These are phyloP conservation scores for Beauveria brongniartii DNA, from an alignment of 2,329 filamentous ascomycete genomes.

Conservation along the genomic window DNA sequence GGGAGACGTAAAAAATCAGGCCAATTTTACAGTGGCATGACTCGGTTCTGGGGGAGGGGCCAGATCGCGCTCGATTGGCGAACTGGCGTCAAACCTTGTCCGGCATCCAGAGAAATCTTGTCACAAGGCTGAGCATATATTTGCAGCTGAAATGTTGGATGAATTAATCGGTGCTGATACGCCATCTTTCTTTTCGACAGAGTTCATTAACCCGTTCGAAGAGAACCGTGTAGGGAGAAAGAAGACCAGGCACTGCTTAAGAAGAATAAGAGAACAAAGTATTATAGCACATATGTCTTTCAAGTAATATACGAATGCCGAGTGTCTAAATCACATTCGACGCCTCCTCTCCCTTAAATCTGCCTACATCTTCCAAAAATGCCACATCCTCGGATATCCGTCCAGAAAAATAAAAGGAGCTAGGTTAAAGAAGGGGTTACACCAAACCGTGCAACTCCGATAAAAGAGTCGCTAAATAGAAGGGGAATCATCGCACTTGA, in stretches of 20 bases:
- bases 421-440: not conserved
- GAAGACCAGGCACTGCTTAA: not conserved
- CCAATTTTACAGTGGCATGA: too few relatives aligned
- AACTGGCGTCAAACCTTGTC: not conserved
- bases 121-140: not conserved
- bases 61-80: not conserved
- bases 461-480: slow-evolving; percentile 12
- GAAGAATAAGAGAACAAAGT: not conserved
- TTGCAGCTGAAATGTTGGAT: not conserved
- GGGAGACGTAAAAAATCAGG: too few relatives aligned
- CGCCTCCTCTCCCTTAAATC: slow-evolving; percentile 1
- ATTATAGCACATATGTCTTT: slow-evolving; percentile 4
- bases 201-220: not conserved
- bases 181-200: not conserved
- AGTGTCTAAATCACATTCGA: slow-evolving; percentile 4
- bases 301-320: slow-evolving; percentile 9
- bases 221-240: not conserved
- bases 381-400: slow-evolving; percentile 2
- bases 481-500: slow-evolving; percentile 12
- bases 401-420: slow-evolving; percentile 4
- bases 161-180: too few relatives aligned
- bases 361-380: slow-evolving; percentile 6
- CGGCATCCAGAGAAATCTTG: not conserved
- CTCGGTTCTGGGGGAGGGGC: not conserved
- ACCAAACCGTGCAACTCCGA: slow-evolving; percentile 12